Conservation (phyloP, 2,329 filamentous ascomycete species). For the Emydomyces testavorans region DNA sequence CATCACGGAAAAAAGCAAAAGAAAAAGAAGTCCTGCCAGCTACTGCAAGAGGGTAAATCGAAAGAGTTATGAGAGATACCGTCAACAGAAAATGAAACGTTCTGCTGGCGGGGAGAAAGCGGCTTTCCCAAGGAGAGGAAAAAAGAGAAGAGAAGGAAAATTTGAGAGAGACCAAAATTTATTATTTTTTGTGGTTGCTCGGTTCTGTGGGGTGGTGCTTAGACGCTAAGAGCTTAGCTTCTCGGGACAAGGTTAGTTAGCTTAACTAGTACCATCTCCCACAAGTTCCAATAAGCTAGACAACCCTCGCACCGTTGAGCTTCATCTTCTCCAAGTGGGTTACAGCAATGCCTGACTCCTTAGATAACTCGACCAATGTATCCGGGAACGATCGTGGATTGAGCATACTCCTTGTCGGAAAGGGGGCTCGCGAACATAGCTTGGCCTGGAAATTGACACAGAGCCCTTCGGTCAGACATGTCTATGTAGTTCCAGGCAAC, state of each 20-base stretch:
- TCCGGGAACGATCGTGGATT: too few relatives aligned
- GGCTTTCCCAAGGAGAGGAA: constrained; percentile 46
- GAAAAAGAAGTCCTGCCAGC: neutral
- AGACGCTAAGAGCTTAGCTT: constrained; percentile 9
- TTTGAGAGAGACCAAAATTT: constrained; percentile 9
- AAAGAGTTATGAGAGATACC: constrained; percentile 26
- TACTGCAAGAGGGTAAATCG: constrained; percentile 18
- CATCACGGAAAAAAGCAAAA: constrained; percentile 45
- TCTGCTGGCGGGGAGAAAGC: constrained; percentile 50
- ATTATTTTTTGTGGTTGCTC: constrained; percentile 8
- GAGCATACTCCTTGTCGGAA: neutral
- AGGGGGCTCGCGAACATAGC: neutral
- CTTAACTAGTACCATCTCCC: neutral
- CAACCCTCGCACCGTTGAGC: neutral
- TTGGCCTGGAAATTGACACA: neutral
- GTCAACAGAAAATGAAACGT: constrained; percentile 39
- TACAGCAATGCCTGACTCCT: too few relatives aligned
- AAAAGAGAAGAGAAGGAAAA: constrained; percentile 27
- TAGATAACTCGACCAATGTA: neutral
- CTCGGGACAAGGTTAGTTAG: too few relatives aligned
- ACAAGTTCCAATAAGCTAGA: neutral
- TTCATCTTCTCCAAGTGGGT: too few relatives aligned
- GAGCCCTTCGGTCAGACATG: neutral
- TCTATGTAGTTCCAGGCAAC: constrained; percentile 2
- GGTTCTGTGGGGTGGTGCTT: constrained; percentile 5